Evolutionary conservation across 1,139 yeast species (phyloP).

Genomic region (Geotrichum citri-aurantii): DNA sequence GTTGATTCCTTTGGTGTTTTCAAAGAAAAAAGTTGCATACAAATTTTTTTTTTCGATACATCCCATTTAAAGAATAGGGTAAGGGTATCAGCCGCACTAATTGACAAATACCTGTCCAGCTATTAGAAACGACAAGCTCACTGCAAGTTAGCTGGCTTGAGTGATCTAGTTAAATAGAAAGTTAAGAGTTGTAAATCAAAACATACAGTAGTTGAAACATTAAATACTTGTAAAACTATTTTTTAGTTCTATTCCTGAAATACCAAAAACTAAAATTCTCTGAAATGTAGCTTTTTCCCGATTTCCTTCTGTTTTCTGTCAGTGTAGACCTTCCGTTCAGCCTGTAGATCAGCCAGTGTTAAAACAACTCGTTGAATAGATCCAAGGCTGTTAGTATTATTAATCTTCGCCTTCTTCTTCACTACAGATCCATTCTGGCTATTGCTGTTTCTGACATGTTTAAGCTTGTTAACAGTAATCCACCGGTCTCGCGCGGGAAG

Average conservation of each 20-base stretch:
- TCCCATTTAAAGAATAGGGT: not conserved
- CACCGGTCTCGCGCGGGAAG: constrained; percentile 29
- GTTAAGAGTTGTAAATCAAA: not conserved
- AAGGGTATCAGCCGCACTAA: too few species aligned
- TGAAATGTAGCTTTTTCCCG: not conserved
- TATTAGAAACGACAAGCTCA: too few species aligned
- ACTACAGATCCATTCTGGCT: not conserved
- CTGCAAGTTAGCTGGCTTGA: too few species aligned
- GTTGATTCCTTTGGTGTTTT: not conserved
- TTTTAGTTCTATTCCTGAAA: not conserved
- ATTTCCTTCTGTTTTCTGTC: not conserved
- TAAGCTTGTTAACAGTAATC: constrained; percentile 23
- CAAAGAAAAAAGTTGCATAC: not conserved
- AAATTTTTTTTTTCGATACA: not conserved
- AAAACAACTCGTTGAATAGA: constrained; percentile 6
- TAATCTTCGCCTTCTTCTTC: constrained; percentile 1
- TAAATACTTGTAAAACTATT: not conserved
- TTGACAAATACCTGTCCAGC: too few species aligned
- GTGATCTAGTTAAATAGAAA: too few species aligned
- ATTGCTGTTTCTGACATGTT: not conserved
- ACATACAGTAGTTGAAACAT: not conserved
- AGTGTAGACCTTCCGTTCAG: not conserved
- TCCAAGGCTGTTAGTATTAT: not conserved
- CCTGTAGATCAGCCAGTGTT: constrained; percentile 7
- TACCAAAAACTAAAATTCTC: not conserved